Evolutionary conservation across 495 filamentous ascomycete species (phyloP), one percentile per base, ranked within the genome.

Genomic region (Parachaetomium inaequale): DNA sequence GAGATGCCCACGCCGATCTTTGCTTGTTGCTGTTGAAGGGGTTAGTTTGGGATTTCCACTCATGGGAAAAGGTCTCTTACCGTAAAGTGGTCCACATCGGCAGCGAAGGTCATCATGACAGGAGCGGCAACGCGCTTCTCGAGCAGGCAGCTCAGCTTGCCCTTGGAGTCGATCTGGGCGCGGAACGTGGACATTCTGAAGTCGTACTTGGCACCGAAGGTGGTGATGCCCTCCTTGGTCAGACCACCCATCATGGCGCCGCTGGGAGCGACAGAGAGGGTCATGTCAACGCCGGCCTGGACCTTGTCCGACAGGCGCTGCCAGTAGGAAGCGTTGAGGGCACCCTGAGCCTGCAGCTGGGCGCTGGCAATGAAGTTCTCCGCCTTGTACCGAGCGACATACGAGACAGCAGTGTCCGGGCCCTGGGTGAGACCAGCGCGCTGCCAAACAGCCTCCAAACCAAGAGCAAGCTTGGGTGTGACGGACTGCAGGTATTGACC

Each of bases 151-250:
- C 88, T 89, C 65, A 99, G 82, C 81, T 92, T 94, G 67, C 95
- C 95, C 63, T 90, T 85, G 70, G 91, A 93, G 77, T 99, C 94
- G 55, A 99, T 83, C 77, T 98, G 95, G 23, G 93, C 94, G 64
- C 93, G 85, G 84, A 97, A 96, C 11, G 90, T 93, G 40, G 91
- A 93, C 71, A 90, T 87, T 61, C 91, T 83, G 87, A 99, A 99
- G 72, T 98, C 94, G 75, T 99, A 99, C 79, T 98, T 99, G 67
- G 91, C 92, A 70, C 94, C 95, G 67, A 97, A 81, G 43, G 92
- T 89, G 58, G 94, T 92, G 53, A 89, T 82, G 47, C 95, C 95
- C 67, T 98, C 93, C 70, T 90, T 91, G 52, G 84, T 72, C 23
- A 84, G 81, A 64, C 86, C 87, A 71, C 89, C 89, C 87, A 94